Evolutionary conservation across 176 grass and related monocot genomes (phyloP), one percentile per base, ranked within the genome.

Genomic region (Oryza nivara): DNA sequence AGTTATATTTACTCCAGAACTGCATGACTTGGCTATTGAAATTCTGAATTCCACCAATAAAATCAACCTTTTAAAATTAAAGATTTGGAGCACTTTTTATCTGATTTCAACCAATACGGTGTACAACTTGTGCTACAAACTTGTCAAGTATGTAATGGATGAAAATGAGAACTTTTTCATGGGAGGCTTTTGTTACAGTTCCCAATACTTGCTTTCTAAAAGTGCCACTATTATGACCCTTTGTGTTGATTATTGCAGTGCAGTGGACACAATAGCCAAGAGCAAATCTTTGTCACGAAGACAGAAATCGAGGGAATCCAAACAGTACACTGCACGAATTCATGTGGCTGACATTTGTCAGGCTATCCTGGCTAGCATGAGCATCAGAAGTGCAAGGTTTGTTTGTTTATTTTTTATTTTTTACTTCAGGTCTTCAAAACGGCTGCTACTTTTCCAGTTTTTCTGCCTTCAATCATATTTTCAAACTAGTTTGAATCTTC

Each of bases 291-390:
- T 95, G 65, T 93, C 93, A 65, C 66, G 51, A 67, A 61, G 69
- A 77, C 91, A 98, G 49, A 95, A 90, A 43, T 71, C 74, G 64
- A 83, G 96, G 77, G 82, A 90, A 44, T 93, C 87, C n/a, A 98
- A 86, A 73, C 88, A 90, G 74, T 90, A 85, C 82, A 95, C 91
- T 17, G 70, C 89, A 67, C 87, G 93, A 11, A 43, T 98, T 65
- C 96, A 98, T 68, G 96, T 98, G 70, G 83, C 92, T 78, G 96
- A 98, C 73, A 81, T 95, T 58, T 92, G 89, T 88, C 96, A 92
- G 87, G 73, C 89, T 73, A 80, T 98, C 32, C 47, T 91, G 75
- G 91, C 91, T 68, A 92, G 89, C 84, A 90, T 95, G 75, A 78
- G 52, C 51, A 54, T 88, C 52, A 82, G 41, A 80, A 78, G 23